Evolutionary conservation across 192 early-diverging fungal species (phyloP).

Genomic region (Coemansia sp.): DNA sequence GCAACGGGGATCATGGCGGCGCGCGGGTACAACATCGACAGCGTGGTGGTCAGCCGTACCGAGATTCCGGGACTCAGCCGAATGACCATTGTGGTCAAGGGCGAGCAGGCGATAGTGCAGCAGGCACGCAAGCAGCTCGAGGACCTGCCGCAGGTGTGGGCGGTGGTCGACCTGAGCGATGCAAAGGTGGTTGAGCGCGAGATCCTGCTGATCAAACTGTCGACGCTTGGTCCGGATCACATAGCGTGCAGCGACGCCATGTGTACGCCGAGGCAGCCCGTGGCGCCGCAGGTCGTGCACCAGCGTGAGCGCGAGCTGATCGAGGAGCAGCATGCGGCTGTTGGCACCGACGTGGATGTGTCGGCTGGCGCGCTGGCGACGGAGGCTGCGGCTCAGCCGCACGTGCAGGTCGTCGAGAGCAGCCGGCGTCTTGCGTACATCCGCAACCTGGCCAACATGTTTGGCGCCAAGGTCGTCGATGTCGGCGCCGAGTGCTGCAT

Average conservation of each 20-base stretch:
- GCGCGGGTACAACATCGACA: constrained; percentile 96
- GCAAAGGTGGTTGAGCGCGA: constrained; percentile 87
- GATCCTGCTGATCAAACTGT: constrained; percentile 91
- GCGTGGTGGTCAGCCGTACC: constrained; percentile 92
- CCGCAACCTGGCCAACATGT: constrained; percentile 69
- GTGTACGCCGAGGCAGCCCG: constrained; percentile 44
- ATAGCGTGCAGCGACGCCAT: constrained; percentile 27
- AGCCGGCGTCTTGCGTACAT: constrained; percentile 45
- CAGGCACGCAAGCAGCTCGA: constrained; percentile 92
- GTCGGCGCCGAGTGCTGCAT: constrained; percentile 80
- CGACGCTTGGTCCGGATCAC: constrained; percentile 71
- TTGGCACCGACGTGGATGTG: constrained; percentile 12
- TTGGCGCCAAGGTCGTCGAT: constrained; percentile 86
- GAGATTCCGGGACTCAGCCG: constrained; percentile 88
- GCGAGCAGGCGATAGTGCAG: constrained; percentile 77
- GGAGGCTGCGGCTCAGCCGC: constrained; percentile 8
- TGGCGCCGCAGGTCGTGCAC: constrained; percentile 32
- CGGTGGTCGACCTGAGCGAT: constrained; percentile 92
- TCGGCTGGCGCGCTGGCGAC: not conserved
- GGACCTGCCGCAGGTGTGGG: constrained; percentile 95
- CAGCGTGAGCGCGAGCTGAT: constrained; percentile 28
- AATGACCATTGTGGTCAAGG: constrained; percentile 93
- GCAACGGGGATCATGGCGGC: constrained; percentile 87
- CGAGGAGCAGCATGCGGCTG: constrained; percentile 16
- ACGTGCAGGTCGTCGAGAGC: constrained; percentile 77